phyloP scores from a whole-genome alignment of 257 asterid species.

The Ocimum tenuiflorum region DNA sequence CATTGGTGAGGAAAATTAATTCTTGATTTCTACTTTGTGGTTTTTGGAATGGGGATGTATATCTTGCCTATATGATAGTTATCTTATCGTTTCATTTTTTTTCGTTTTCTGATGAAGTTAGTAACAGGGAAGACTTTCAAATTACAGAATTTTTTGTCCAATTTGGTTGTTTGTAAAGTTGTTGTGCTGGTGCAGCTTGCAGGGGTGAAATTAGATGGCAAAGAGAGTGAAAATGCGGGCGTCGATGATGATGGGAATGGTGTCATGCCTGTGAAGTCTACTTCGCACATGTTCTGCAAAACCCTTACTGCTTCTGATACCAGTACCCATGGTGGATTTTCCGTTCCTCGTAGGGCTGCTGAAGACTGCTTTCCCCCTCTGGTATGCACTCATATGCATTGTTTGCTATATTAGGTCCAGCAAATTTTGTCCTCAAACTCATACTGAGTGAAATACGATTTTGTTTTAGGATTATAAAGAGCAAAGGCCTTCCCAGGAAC shows the following conservation, averaged over 20 bases:
- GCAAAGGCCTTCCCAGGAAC: slow-evolving; percentile 95
- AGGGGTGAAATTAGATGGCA: slow-evolving; percentile 42
- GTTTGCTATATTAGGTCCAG: background rate
- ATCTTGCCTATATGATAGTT: background rate
- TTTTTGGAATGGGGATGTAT: background rate
- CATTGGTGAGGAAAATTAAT: background rate
- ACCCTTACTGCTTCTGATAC: slow-evolving; percentile 97
- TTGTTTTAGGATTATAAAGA: slow-evolving; percentile 68
- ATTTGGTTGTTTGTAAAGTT: slow-evolving; percentile 10
- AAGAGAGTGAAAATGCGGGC: slow-evolving; percentile 48
- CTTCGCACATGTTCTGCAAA: slow-evolving; percentile 97
- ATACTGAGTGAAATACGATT: slow-evolving; percentile 13
- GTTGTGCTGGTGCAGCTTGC: slow-evolving; percentile 32
- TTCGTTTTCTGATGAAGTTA: background rate
- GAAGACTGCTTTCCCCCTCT: slow-evolving; percentile 99
- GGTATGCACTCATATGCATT: slow-evolving; percentile 36
- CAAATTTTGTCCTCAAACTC: background rate
- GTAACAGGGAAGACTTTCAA: background rate
- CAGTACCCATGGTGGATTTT: slow-evolving; percentile 96
- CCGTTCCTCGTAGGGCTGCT: slow-evolving; percentile 98
- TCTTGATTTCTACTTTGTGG: background rate
- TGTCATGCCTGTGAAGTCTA: slow-evolving; percentile 48
- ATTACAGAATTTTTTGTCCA: background rate
- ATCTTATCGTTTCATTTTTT: background rate
- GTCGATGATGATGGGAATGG: slow-evolving; percentile 50